Percentiles rank a stretch among this genome's conserved stretches.
Evolutionary conservation across 257 asterid species (phyloP).

Genomic region (Solanum ossicruentum): DNA sequence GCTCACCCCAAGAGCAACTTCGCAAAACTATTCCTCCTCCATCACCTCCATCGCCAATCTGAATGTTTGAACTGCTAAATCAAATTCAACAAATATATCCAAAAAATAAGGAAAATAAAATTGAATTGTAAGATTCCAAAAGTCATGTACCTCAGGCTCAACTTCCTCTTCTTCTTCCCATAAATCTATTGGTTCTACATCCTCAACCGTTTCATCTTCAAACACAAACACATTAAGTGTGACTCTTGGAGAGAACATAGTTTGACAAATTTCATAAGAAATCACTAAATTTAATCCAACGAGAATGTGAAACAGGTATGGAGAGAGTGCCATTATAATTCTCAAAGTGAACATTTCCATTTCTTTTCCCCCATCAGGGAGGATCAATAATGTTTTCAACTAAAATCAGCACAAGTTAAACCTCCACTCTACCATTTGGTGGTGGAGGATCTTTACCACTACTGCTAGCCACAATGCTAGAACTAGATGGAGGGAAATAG

Average conservation of each 20-base stretch:
- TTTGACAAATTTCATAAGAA: not conserved
- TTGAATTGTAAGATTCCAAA: not conserved
- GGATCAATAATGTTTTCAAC: not conserved
- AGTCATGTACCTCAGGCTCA: constrained; percentile 53
- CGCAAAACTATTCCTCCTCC: constrained; percentile 82
- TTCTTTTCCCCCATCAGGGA: not conserved
- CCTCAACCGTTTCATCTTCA: constrained; percentile 36
- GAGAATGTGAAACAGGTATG: not conserved
- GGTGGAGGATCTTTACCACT: not conserved
- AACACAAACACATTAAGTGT: not conserved
- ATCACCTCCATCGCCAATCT: constrained; percentile 92
- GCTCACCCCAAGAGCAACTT: constrained; percentile 77
- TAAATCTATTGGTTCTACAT: constrained; percentile 64
- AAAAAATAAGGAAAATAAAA: not conserved
- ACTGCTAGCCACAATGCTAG: not conserved
- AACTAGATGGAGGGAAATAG: not conserved
- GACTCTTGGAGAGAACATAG: not conserved
- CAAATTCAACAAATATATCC: not conserved
- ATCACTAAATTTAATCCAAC: not conserved
- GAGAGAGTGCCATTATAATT: not conserved
- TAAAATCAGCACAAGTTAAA: not conserved
- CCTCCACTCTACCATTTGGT: not conserved
- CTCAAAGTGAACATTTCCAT: not conserved
- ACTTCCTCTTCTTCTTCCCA: constrained; percentile 95
- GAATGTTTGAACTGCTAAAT: not conserved